Evolutionary conservation across 192 early-diverging fungal species (phyloP).

Genomic region (Polychytrium aggregatum): DNA sequence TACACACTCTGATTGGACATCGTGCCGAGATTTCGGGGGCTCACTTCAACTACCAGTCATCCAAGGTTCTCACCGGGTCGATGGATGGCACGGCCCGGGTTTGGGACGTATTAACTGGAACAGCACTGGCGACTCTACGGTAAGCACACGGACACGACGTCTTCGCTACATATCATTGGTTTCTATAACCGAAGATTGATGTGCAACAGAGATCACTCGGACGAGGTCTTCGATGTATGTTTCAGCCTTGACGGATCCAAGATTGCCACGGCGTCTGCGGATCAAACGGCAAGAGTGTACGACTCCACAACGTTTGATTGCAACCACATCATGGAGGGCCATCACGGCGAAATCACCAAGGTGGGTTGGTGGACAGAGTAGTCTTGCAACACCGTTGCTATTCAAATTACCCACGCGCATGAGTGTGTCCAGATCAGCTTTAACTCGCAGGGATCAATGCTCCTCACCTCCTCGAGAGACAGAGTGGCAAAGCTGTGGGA

Average conservation of each 20-base stretch:
- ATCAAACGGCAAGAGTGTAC: slow-evolving; percentile 24
- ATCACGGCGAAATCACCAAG: slow-evolving; percentile 35
- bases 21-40: slow-evolving; percentile 29
- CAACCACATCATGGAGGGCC: slow-evolving; percentile 16
- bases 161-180: not conserved
- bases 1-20: slow-evolving; percentile 45
- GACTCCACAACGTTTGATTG: slow-evolving; percentile 15
- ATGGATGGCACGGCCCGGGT: slow-evolving; percentile 36
- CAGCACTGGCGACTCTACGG: slow-evolving; percentile 23
- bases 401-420: too few species aligned
- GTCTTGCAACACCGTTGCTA: not conserved
- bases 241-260: slow-evolving; percentile 15
- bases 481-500: slow-evolving; percentile 33
- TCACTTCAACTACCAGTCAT: slow-evolving; percentile 16
- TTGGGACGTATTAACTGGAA: slow-evolving; percentile 24
- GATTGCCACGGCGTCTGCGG: slow-evolving; percentile 28
- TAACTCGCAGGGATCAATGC: slow-evolving; percentile 21
- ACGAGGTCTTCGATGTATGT: slow-evolving; percentile 33
- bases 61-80: slow-evolving; percentile 23
- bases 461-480: slow-evolving; percentile 31
- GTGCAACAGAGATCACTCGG: slow-evolving; percentile 25
- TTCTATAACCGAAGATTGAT: not conserved
- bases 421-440: slow-evolving; percentile 33
- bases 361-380: slow-evolving; percentile 7
- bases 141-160: not conserved